Evolutionary conservation across 106 monocot species (phyloP), one percentile per base, ranked within the genome.

Genomic region (Platanthera guangdongensis): DNA sequence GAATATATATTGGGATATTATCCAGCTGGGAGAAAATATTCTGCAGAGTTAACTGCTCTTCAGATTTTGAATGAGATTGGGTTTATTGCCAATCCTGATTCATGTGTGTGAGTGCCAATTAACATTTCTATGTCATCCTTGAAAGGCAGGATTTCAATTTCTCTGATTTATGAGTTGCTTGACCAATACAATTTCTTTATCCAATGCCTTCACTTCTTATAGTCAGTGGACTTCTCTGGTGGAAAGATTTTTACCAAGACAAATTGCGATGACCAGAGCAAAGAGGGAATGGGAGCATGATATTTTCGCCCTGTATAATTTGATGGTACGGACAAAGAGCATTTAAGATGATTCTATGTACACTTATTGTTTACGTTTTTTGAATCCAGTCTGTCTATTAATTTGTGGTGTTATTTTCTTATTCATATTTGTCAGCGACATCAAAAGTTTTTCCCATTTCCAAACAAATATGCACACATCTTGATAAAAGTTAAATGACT

Each of bases 1-100:
- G 96, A 96, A 80, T 96, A 96, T 72, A 91, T 93, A 47, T 84
- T 90, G 70, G 96, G 96, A 80, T 93, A 91, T 80, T 96, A 96
- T 83, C 96, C 96, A 8, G 93, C 93, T 73, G 89, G 87, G 25
- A 87, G 93, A 59, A 91, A 96, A 81, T 87, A 93, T 89, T 93
- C 93, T 80, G 90, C 96, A 47, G 88, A 91, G 70, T 84, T 96
- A 0, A 85, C 93, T 74, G 93, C 91, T 52, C 82, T 96, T 73
- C 96, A 96, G 75, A 96, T 96, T 74, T 77, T 96, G 47, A 87
- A 87, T 73, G 96, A 96, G 57, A 89, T 91, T 83, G 96, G 96
- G 45, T 81, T 63, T 80, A 52, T 91, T 69, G 90, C 87, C 50
- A 81, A 89, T 78, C 96, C 93, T 32, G 91, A 96, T 57, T 84